phyloP scores from a whole-genome alignment of 1,284 basidiomycete genomes.

The Leccinum angustisporum region DNA sequence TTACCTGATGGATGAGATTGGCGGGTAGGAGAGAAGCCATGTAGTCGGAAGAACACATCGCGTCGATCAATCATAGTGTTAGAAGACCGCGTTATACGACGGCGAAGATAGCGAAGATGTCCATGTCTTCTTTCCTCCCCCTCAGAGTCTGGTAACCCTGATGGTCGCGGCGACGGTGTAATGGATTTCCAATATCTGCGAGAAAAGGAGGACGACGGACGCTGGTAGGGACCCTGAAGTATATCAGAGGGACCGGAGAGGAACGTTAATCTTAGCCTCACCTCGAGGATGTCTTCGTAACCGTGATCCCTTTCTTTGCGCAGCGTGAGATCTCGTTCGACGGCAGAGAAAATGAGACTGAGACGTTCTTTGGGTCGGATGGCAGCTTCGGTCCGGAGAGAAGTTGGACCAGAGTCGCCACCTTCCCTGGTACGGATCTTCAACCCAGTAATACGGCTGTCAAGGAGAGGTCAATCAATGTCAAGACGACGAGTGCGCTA shows the following conservation, averaged over 20 bases:
- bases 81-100: conserved; percentile 81
- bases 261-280: conserved; percentile 35
- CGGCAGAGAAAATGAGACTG: conserved; percentile 57
- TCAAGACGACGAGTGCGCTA: not conserved
- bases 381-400: conserved; percentile 44
- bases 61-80: conserved; percentile 76
- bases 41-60: conserved; percentile 33
- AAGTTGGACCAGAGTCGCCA: conserved; percentile 38
- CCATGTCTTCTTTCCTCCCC: conserved; percentile 32
- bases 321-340: conserved; percentile 66
- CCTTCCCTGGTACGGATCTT: conserved; percentile 48
- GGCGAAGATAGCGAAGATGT: conserved; percentile 59
- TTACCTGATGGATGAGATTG: conserved; percentile 15
- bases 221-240: conserved; percentile 61
- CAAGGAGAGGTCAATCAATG: conserved; percentile 4
- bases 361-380: conserved; percentile 69
- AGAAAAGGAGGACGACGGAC: conserved; percentile 45
- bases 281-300: conserved; percentile 87
- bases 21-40: conserved; percentile 26
- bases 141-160: conserved; percentile 36
- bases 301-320: conserved; percentile 76
- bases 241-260: conserved; percentile 3
- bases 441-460: conserved; percentile 47
- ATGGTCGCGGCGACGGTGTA: conserved; percentile 38
- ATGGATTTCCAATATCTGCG: conserved; percentile 67